A percentile compares a stretch with the other conserved stretches of the same genome.
These are phyloP conservation scores for Epichloe hybrida DNA, from an alignment of 2,329 filamentous ascomycete genomes.

Conservation along the genomic window DNA sequence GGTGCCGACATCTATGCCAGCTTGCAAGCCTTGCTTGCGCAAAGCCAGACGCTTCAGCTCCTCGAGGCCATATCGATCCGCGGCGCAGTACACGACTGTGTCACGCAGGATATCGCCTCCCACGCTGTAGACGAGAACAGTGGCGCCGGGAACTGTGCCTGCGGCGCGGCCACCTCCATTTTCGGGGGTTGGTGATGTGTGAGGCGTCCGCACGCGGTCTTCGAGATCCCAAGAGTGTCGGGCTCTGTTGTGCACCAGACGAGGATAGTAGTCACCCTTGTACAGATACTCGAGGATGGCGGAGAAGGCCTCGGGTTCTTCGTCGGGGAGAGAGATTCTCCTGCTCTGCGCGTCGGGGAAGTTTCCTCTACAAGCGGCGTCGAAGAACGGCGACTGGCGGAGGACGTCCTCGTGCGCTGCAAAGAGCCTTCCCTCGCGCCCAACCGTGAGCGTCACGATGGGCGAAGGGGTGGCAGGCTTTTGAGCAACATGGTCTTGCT, in stretches of 20 bases:
- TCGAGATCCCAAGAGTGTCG: conserved; percentile 84
- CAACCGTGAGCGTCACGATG: conserved; percentile 78
- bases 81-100: conserved; percentile 88
- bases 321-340: conserved; percentile 57
- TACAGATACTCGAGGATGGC: conserved; percentile 93
- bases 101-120: conserved; percentile 73
- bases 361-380: conserved; percentile 54
- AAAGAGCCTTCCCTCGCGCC: conserved; percentile 76
- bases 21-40: conserved; percentile 88
- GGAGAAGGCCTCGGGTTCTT: conserved; percentile 87
- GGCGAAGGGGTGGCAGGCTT: conserved; percentile 37
- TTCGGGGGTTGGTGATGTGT: conserved; percentile 38
- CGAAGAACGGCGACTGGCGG: conserved; percentile 73
- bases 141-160: conserved; percentile 34
- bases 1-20: conserved; percentile 79
- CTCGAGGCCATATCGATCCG: conserved; percentile 80
- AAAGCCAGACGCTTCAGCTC: conserved; percentile 84
- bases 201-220: conserved; percentile 36
- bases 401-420: conserved; percentile 91
- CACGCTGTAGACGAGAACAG: conserved; percentile 59
- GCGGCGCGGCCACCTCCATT: conserved; percentile 31
- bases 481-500: conserved; percentile 26
- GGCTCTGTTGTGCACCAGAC: conserved; percentile 74
- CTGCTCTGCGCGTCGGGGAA: conserved; percentile 64
- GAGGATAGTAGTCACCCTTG: conserved; percentile 91